Percentiles rank a stretch among this genome's conserved stretches.
phyloP scores from a whole-genome alignment of 495 filamentous ascomycete genomes.

The Cetradonia linearis region DNA sequence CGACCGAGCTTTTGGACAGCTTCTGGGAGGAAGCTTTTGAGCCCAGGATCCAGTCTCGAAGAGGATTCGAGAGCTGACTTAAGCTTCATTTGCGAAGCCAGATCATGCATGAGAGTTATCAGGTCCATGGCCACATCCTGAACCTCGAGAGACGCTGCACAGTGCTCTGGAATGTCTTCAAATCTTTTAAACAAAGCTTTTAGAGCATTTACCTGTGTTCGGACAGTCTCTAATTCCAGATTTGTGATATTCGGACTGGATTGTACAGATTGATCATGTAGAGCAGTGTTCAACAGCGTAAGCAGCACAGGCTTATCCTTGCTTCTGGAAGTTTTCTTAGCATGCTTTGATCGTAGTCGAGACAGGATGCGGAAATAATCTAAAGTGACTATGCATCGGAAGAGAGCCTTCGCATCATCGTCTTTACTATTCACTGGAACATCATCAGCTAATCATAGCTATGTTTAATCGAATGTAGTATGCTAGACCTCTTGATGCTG shows the following conservation, averaged over 20 bases:
- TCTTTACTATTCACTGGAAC: constrained; percentile 19
- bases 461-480: constrained; percentile 16
- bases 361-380: constrained; percentile 26
- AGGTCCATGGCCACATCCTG: constrained; percentile 17
- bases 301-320: constrained; percentile 19
- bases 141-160: constrained; percentile 18
- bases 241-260: constrained; percentile 17
- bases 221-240: constrained; percentile 18
- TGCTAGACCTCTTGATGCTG: constrained; percentile 24
- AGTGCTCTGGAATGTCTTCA: constrained; percentile 20
- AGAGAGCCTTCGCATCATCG: constrained; percentile 18
- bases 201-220: constrained; percentile 18
- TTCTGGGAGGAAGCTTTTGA: constrained; percentile 25
- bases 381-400: constrained; percentile 25
- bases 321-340: constrained; percentile 21
- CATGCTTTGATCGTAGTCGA: constrained; percentile 27
- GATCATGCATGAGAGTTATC: constrained; percentile 16
- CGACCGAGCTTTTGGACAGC: constrained; percentile 27
- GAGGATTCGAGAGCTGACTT: constrained; percentile 14
- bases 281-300: constrained; percentile 19
- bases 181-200: constrained; percentile 19
- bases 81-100: constrained; percentile 16
- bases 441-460: constrained; percentile 18
- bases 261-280: constrained; percentile 14
- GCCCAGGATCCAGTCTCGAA: constrained; percentile 14